Evolutionary conservation across 192 early-diverging fungal genomes (phyloP), one percentile per base, ranked within the genome.

Genomic region (Anaeromyces robustus): DNA sequence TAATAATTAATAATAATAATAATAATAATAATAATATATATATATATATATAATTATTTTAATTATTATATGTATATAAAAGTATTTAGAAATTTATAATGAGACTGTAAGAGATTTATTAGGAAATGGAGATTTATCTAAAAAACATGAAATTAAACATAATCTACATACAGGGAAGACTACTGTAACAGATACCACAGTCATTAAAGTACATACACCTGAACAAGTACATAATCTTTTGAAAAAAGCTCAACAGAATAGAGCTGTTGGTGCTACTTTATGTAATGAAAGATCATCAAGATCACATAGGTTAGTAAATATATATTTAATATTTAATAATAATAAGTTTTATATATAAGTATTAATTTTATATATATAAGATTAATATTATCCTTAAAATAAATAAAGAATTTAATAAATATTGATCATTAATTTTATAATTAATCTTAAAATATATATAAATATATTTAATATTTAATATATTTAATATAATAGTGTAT

Each of bases 41-140:
- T 34, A 34, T 34, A 16, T 41, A 41, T 41, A 41, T 41, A 41
- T 41, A 12, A 16, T 12, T 16, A 9, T 41, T 16, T 41, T 41
- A 16, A 41, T 41, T 16, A 9, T 12, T 41, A 41, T 16, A 41
- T 41, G 14, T 41, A 41, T 41, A 52, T 22, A 52, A 22, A 22
- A 96, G 81, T 99, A 93, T 84, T 68, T 99, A 34, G 96, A 99
- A 85, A 98, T 99, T 80, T 99, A 99, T 85, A 98, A 98, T 84
- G 97, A 99, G 83, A 88, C 88, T 6, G 89, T 99, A 29, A 90
- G 94, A 77, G 97, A 99, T 83, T 84, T 99, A 77, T 81, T 97
- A 29, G 80, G 82, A 77, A 86, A 82, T 59, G 39, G 29, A 30
- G 82, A 30, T 43, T 87, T 82, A 78, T 87, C 87, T 78, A 86